Evolutionary conservation across 768 basidiomycete genomes (phyloP).

Genomic region (Tylopilus vinaceipallidus): DNA sequence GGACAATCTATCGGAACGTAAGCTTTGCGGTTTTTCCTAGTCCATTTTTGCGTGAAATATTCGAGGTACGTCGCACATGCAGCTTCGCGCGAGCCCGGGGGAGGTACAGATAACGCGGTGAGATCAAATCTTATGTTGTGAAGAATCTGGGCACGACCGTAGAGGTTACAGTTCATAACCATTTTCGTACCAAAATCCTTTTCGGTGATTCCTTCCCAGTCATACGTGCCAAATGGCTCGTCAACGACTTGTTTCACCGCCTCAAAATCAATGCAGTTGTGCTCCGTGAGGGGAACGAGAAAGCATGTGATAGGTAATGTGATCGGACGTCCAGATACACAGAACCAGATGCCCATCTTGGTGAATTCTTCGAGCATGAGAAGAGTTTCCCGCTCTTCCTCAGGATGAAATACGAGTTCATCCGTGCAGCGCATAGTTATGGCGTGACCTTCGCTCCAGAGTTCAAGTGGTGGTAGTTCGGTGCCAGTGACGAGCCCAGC

Average conservation of each 20-base stretch:
- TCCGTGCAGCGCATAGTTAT: conserved; percentile 43
- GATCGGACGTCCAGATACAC: conserved; percentile 59
- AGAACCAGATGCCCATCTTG: conserved; percentile 56
- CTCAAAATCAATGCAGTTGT: conserved; percentile 53
- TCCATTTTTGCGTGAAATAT: conserved; percentile 57
- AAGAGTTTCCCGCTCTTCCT: conserved; percentile 47
- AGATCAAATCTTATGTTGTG: conserved; percentile 62
- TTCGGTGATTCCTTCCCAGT: conserved; percentile 57
- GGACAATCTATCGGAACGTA: conserved; percentile 56
- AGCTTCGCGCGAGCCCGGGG: conserved; percentile 48
- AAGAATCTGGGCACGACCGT: conserved; percentile 56
- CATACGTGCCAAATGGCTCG: conserved; percentile 46
- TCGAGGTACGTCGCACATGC: conserved; percentile 53
- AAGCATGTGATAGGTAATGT: conserved; percentile 53
- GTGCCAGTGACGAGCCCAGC: conserved; percentile 72
- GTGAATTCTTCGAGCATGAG: conserved; percentile 65
- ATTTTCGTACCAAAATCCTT: conserved; percentile 49
- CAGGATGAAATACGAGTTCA: conserved; percentile 46
- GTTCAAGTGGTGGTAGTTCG: conserved; percentile 44
- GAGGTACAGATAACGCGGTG: conserved; percentile 59
- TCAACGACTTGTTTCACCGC: conserved; percentile 50
- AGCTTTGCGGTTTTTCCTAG: conserved; percentile 42
- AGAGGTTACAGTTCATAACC: conserved; percentile 52
- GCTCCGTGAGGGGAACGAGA: conserved; percentile 60
- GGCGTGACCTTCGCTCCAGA: conserved; percentile 35